Conservation (phyloP, 1,139 yeast genomes). For the Kodamaea arcana region DNA sequence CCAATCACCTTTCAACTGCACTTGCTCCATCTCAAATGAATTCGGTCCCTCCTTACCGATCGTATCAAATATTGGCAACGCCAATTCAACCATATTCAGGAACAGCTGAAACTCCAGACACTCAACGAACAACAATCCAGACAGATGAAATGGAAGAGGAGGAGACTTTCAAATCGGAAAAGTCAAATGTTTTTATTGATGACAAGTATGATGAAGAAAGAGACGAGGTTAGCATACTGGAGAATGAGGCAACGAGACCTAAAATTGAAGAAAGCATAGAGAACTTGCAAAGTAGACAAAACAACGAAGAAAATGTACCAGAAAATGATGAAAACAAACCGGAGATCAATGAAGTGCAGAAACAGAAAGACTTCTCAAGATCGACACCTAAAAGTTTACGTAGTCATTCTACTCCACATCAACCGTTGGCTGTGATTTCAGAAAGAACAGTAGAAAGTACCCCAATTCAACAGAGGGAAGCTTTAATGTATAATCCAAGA, state of each 20-base stretch:
- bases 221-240: background rate
- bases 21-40: slow-evolving; percentile 5
- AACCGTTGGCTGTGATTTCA: slow-evolving; percentile 37
- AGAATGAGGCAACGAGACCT: background rate
- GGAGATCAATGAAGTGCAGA: background rate
- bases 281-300: slow-evolving; percentile 24
- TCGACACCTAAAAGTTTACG: slow-evolving; percentile 27
- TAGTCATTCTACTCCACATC: slow-evolving; percentile 12
- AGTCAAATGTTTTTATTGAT: slow-evolving; percentile 42
- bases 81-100: slow-evolving; percentile 31
- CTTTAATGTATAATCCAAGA: slow-evolving; percentile 20
- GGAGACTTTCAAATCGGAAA: slow-evolving; percentile 27
- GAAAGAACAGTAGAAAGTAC: slow-evolving; percentile 35
- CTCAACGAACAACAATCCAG: slow-evolving; percentile 45
- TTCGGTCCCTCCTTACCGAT: background rate
- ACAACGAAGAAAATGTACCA: too few relatives aligned
- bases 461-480: slow-evolving; percentile 13
- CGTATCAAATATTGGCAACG: slow-evolving; percentile 26
- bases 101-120: slow-evolving; percentile 42
- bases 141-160: slow-evolving; percentile 38
- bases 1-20: background rate
- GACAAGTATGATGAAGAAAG: slow-evolving; percentile 16
- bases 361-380: slow-evolving; percentile 11
- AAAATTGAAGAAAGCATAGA: background rate
- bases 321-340: background rate